phyloP scores from a whole-genome alignment of 805 yeast species.

The Suhomyces xylopsoci region DNA sequence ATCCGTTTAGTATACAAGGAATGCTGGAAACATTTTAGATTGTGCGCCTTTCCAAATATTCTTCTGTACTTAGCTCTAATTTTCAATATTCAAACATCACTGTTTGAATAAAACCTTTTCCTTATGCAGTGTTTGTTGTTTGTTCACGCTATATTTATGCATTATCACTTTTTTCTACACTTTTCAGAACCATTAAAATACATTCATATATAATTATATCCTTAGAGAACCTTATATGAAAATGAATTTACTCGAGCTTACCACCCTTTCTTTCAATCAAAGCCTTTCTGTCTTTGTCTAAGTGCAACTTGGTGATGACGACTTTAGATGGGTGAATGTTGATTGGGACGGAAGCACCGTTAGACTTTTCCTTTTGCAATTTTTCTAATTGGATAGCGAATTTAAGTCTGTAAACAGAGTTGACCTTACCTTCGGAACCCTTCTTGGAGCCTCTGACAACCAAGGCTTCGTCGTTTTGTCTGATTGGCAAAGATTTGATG shows the following conservation, averaged over 20 bases:
- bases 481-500: conserved; percentile 92
- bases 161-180: neutral
- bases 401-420: conserved; percentile 98
- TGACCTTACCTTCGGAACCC: conserved; percentile 98
- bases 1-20: too few relatives aligned
- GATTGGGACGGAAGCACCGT: conserved; percentile 96
- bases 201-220: conserved; percentile 10
- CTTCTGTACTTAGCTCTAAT: too few relatives aligned
- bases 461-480: conserved; percentile 93
- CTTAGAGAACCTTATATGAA: conserved; percentile 10
- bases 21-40: too few relatives aligned
- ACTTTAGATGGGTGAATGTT: conserved; percentile 98
- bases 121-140: too few relatives aligned
- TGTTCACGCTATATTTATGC: too few relatives aligned
- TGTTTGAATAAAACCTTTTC: too few relatives aligned
- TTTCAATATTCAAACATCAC: too few relatives aligned
- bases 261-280: conserved; percentile 98
- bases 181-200: conserved; percentile 10
- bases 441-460: conserved; percentile 99
- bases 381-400: conserved; percentile 95
- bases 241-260: conserved; percentile 71
- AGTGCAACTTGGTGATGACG: conserved; percentile 96
- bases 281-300: conserved; percentile 98
- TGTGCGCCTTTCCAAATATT: too few relatives aligned
- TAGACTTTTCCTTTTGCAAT: conserved; percentile 95